phyloP scores from a whole-genome alignment of 2,329 filamentous ascomycete genomes.

The Pseudocercospora ulei region DNA sequence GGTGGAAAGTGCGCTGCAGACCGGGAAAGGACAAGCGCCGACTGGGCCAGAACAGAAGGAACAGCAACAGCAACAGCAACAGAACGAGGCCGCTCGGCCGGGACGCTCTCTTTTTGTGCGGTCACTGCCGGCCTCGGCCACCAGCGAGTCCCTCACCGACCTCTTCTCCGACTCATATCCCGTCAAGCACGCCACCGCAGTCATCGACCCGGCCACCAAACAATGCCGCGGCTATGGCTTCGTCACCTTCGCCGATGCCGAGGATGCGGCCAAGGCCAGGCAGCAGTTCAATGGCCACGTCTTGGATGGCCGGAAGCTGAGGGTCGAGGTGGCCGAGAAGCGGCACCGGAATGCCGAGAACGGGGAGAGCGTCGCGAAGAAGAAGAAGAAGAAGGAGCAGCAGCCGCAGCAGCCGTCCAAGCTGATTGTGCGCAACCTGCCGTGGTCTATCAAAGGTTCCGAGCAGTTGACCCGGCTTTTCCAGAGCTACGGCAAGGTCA shows the following conservation, averaged over 20 bases:
- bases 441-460: slow-evolving; percentile 85
- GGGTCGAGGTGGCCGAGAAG: slow-evolving; percentile 77
- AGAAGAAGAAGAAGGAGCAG: slow-evolving; percentile 55
- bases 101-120: slow-evolving; percentile 68
- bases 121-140: slow-evolving; percentile 66
- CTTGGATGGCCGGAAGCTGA: slow-evolving; percentile 71
- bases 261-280: slow-evolving; percentile 74
- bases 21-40: too few species aligned
- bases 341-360: slow-evolving; percentile 55
- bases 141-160: slow-evolving; percentile 70
- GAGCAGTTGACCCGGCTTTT: slow-evolving; percentile 74
- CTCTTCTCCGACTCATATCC: slow-evolving; percentile 92
- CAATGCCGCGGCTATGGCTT: slow-evolving; percentile 88
- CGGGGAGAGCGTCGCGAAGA: slow-evolving; percentile 47
- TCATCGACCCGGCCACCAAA: slow-evolving; percentile 76
- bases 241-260: slow-evolving; percentile 87
- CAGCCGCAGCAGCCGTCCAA: slow-evolving; percentile 63
- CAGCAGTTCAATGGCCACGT: slow-evolving; percentile 68
- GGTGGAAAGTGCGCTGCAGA: background rate
- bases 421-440: slow-evolving; percentile 84
- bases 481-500: slow-evolving; percentile 81
- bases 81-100: slow-evolving; percentile 23
- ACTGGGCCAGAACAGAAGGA: slow-evolving; percentile 4
- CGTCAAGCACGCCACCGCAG: slow-evolving; percentile 90
- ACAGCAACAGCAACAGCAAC: slow-evolving; percentile 17